A percentile compares a stretch with the other conserved stretches of the same genome.
These are phyloP conservation scores for Ogataea glucozyma DNA, from an alignment of 805 yeast species.

Conservation along the genomic window DNA sequence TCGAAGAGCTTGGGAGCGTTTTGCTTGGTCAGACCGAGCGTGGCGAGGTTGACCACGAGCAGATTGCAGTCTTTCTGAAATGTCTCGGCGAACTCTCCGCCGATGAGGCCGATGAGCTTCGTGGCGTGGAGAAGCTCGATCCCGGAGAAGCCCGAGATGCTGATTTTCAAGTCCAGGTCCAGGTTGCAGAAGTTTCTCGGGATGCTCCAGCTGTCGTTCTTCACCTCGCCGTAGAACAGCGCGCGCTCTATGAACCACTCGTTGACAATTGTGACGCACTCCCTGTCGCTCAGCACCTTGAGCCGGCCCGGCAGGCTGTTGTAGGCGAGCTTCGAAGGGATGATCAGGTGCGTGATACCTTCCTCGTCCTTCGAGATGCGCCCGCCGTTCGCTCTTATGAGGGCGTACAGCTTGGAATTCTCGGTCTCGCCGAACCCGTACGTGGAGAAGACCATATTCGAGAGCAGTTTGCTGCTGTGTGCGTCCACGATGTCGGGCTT, in stretches of 20 bases:
- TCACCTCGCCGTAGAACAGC: constrained; percentile 20
- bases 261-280: constrained; percentile 31
- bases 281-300: constrained; percentile 12
- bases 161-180: constrained; percentile 35
- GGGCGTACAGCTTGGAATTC: constrained; percentile 15
- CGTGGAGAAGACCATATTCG: constrained; percentile 43
- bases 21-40: constrained; percentile 42
- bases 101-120: constrained; percentile 57
- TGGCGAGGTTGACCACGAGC: constrained; percentile 52
- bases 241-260: constrained; percentile 39
- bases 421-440: constrained; percentile 29
- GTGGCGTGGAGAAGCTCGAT: constrained; percentile 38
- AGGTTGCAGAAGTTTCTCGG: constrained; percentile 30
- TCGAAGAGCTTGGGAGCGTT: constrained; percentile 46
- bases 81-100: constrained; percentile 50
- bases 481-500: too few relatives aligned
- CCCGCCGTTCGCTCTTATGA: constrained; percentile 28
- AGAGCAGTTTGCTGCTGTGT: constrained; percentile 40
- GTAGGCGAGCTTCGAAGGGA: constrained; percentile 27
- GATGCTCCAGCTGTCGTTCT: constrained; percentile 31
- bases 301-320: constrained; percentile 21
- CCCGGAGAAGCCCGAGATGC: constrained; percentile 34
- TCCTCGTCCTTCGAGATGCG: constrained; percentile 21
- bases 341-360: constrained; percentile 40
- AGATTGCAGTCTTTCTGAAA: constrained; percentile 55